These are phyloP conservation scores for Prunus dulcis DNA, from an alignment of 306 rosid genomes.

Conservation along the genomic window DNA sequence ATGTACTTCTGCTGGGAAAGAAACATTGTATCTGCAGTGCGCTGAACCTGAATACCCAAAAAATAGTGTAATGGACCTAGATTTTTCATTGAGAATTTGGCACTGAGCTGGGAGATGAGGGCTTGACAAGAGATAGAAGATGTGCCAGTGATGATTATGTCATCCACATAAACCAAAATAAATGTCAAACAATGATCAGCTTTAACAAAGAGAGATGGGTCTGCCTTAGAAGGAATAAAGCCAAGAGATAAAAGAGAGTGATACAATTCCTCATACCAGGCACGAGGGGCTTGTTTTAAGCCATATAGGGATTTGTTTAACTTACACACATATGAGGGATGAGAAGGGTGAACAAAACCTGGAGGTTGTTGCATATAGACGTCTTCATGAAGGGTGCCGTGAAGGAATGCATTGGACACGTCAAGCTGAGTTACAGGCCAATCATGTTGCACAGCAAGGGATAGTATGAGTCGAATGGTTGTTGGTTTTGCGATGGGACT, in stretches of 20 bases:
- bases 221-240: not conserved
- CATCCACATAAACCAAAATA: not conserved
- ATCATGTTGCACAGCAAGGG: not conserved
- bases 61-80: not conserved
- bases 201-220: not conserved
- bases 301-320: no score
- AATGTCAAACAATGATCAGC: not conserved
- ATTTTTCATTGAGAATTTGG: not conserved
- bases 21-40: not conserved
- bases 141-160: not conserved
- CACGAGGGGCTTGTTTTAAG: no score
- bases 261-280: no score
- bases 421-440: not conserved
- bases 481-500: not conserved
- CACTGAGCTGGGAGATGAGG: not conserved
- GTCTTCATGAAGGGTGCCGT: no score
- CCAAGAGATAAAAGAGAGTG: no score
- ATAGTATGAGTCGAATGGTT: not conserved
- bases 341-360: not conserved
- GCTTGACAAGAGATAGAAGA: no score
- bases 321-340: no score
- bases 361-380: not conserved
- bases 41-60: not conserved
- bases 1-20: not conserved
- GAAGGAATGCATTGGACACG: not conserved